Evolutionary conservation across 1,139 yeast genomes (phyloP).

Genomic region (Magnusiomyces paraingens): DNA sequence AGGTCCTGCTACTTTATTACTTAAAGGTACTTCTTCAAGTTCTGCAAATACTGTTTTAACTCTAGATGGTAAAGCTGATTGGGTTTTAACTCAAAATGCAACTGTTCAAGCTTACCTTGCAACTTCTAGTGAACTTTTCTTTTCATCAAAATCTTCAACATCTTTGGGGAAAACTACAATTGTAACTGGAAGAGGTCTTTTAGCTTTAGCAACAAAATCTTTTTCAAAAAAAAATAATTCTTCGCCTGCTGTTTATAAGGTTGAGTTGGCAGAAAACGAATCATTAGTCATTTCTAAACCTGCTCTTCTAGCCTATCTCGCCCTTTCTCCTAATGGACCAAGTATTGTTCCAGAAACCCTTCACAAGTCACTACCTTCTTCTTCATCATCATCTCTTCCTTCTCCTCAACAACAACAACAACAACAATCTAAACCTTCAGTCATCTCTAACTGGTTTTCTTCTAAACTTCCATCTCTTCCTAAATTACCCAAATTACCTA

Average conservation of each 20-base stretch:
- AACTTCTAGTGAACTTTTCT: constrained; percentile 23
- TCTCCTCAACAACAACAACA: too few species aligned
- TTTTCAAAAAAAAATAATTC: constrained; percentile 2
- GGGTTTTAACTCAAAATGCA: constrained; percentile 26
- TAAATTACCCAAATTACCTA: too few species aligned
- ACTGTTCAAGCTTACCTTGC: constrained; percentile 29
- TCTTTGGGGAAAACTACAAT: constrained; percentile 19
- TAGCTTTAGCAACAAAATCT: constrained; percentile 29
- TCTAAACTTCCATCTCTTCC: too few species aligned
- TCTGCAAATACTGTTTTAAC: constrained; percentile 30
- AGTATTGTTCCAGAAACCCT: too few species aligned
- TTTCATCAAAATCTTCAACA: constrained; percentile 19
- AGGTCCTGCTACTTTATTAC: too few species aligned
- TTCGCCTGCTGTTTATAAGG: constrained; percentile 31
- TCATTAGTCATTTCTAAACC: constrained; percentile 29
- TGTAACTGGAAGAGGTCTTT: constrained; percentile 34
- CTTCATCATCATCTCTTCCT: too few species aligned
- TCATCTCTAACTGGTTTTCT: too few species aligned
- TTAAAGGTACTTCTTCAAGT: too few species aligned
- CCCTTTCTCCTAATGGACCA: too few species aligned
- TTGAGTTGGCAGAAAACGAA: constrained; percentile 31
- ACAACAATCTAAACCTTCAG: too few species aligned
- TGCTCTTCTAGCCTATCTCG: constrained; percentile 32
- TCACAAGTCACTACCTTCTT: too few species aligned
- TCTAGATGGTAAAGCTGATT: constrained; percentile 37